A percentile compares a stretch with the other conserved stretches of the same genome.
These are phyloP conservation scores for Cladophialophora chaetospira DNA, from an alignment of 2,329 filamentous ascomycete genomes.

Conservation along the genomic window DNA sequence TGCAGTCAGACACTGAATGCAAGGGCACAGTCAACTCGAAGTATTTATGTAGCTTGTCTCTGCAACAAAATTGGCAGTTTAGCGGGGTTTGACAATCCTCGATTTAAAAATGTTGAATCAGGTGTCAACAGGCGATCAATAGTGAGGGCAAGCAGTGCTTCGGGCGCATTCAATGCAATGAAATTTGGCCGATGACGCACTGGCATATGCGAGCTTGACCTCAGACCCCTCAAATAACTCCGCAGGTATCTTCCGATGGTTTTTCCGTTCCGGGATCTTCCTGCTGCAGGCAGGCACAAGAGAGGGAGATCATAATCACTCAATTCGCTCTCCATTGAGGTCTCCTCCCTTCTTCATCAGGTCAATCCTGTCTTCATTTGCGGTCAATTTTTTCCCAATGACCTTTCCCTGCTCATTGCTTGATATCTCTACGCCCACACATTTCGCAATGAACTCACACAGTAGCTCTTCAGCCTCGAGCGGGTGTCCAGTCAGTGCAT, in stretches of 20 bases:
- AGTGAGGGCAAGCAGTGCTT: neutral
- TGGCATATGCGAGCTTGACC: constrained; percentile 14
- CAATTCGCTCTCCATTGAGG: constrained; percentile 38
- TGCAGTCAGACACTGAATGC: neutral
- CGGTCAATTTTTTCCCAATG: constrained; percentile 29
- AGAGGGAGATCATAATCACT: constrained; percentile 5
- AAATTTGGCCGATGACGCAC: neutral
- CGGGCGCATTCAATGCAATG: neutral
- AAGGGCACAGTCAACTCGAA: neutral
- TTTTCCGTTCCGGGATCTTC: constrained; percentile 14
- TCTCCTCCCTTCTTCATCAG: constrained; percentile 42
- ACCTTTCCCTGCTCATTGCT: constrained; percentile 13
- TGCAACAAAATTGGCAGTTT: neutral
- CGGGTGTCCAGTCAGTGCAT: constrained; percentile 44
- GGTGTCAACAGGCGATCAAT: constrained; percentile 15
- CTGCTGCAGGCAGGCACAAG: neutral
- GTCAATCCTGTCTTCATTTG: constrained; percentile 35
- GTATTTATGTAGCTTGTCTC: constrained; percentile 9
- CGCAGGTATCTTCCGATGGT: constrained; percentile 11
- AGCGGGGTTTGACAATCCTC: constrained; percentile 1
- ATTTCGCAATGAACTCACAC: constrained; percentile 42
- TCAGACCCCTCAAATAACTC: neutral
- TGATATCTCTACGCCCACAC: constrained; percentile 25
- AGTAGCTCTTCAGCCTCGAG: constrained; percentile 43
- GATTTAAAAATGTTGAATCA: constrained; percentile 17